phyloP scores from a whole-genome alignment of 352 stramenopile species.

The Aphanomyces astaci region DNA sequence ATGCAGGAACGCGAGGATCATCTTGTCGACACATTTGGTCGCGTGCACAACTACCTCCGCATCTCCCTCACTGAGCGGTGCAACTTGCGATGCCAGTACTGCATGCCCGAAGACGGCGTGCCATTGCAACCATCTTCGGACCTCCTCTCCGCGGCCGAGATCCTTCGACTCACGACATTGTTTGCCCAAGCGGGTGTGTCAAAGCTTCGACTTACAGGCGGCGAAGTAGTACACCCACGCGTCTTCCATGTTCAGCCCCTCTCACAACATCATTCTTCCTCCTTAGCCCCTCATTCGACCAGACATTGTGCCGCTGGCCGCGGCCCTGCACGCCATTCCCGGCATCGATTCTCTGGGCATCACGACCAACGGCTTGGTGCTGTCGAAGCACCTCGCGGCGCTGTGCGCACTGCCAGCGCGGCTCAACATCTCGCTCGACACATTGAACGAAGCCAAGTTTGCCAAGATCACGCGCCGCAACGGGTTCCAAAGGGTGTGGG shows the following conservation, averaged over 20 bases:
- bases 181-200: constrained; percentile 88
- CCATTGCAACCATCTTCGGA: constrained; percentile 64
- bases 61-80: constrained; percentile 95
- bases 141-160: constrained; percentile 86
- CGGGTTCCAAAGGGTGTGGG: constrained; percentile 78
- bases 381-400: constrained; percentile 73
- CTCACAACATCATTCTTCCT: no score
- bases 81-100: constrained; percentile 96
- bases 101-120: constrained; percentile 94
- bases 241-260: no score
- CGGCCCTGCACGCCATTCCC: constrained; percentile 45
- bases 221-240: no score
- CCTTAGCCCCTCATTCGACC: constrained; percentile 46
- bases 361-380: constrained; percentile 94
- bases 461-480: constrained; percentile 88
- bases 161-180: constrained; percentile 79
- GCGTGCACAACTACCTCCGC: constrained; percentile 91
- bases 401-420: constrained; percentile 78
- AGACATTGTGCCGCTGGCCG: constrained; percentile 48
- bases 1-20: constrained; percentile 11
- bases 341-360: constrained; percentile 84
- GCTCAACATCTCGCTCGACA: constrained; percentile 96
- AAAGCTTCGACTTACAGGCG: constrained; percentile 93
- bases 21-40: constrained; percentile 81
- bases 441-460: constrained; percentile 88